Base-by-base conservation (phyloP, 345 rosid species). In the Eucalyptus cladocalyx region DNA sequence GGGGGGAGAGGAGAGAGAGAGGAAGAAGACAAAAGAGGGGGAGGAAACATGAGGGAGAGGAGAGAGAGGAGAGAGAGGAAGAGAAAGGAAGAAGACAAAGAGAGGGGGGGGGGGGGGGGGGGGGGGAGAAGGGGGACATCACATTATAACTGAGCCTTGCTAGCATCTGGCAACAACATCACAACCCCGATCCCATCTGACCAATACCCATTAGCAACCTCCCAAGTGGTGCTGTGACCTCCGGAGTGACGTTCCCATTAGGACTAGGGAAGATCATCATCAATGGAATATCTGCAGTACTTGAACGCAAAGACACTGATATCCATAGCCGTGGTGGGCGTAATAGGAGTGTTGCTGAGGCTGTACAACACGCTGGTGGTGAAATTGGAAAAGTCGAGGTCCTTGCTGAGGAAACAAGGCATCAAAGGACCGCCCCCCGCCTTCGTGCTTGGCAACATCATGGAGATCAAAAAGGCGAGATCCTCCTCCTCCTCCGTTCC, bases 381-480 rank as follows among this genome's bases (percentile, higher is more conserved):
- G 53, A 92, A 90, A 88, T 93, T 93, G 16, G 58, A 42, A 86
- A 91, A 86, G 90, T 90, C 91, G n/a, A 90, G 93, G 53, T 87
- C 89, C 53, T 65, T 80, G 83, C 80, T 94, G 17, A 56, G 88
- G 76, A 91, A 90, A 86, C 95, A 93, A 76, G 94, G 95, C 49
- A 87, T 93, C 88, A 65, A 65, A 6, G 94, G 95, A 11, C 95
- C 94, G 28, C 62, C 89, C 2, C 93, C 93, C 4, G 30, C 86
- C 11, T 87, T 92, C 45, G 34, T 94, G 32, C 92, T 94, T 5
- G 94, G 95, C 85, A 94, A 94, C 88, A 90, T 93, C 10, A 86
- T 81, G 65, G 93, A 93, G 89, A 94, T 93, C 28, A 89, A 89
- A 86, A 90, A 92, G 56, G 69, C 92, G 30, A 88, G 86, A 40